Base-by-base conservation (phyloP, 2,329 filamentous ascomycete genomes). In the Diaporthe citriasiana region DNA sequence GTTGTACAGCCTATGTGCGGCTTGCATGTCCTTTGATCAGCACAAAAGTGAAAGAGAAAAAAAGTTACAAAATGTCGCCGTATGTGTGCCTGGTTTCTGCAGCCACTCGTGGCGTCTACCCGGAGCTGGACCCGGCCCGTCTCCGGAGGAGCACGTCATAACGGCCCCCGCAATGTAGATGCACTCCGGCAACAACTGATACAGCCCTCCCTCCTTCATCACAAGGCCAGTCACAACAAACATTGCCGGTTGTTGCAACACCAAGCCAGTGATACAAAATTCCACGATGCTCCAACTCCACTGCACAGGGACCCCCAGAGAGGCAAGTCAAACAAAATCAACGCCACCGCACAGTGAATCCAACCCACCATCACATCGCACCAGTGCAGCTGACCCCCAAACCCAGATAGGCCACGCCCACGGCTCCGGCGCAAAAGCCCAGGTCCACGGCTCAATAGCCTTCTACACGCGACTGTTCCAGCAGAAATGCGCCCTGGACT, bases 391-490 rank as follows among this genome's bases (percentile, higher is more conserved):
- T 66, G 13, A 51, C 60, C 27, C 10, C 30, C 19, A 19, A 8
- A 1, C 12, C 60, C 38, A 76, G 68, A 74, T 76, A 33, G 75
- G 75, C 47, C 40, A 27, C 10, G 17, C 35, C 30, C 75, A 76
- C 59, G 75, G 75, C 74, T 33, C 56, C 3, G 25, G 19, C 15
- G 75, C 75, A 5, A 63, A 30, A 15, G 7, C 59, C 38, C 71
- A 70, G 15, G 71, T 76, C 56, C 45, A 25, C n/a, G 60, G 75
- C 60, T 73, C 71, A 25, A 66, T 76, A 38, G 12, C 60, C 35
- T 76, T 76, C 47, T 76, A 75, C 60, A 25, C 22, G 13, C 17
- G 27, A 8, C 27, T 76, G 17, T 76, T 76, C 57, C 56, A 59
- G 25, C 40, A 47, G 0, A 73, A 65, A 42, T 76, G 73, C 60